phyloP scores from a whole-genome alignment of 495 filamentous ascomycete species.

The Trichoderma reesei region DNA sequence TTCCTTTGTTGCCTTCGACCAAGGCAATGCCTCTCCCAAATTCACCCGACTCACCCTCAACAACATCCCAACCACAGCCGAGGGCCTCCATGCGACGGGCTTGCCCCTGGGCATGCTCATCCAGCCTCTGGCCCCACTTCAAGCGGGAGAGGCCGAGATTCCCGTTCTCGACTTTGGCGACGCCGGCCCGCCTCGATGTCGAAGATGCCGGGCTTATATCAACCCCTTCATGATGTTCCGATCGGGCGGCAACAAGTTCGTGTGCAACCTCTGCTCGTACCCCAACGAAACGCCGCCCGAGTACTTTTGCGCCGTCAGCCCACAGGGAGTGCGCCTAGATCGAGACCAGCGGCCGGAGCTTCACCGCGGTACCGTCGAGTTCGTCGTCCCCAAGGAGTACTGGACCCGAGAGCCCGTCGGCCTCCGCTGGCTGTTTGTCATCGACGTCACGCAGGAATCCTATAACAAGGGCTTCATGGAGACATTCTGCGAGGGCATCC shows the following conservation, averaged over 20 bases:
- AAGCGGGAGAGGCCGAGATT: conserved; percentile 77
- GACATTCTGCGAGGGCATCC: conserved; percentile 82
- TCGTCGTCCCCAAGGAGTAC: conserved; percentile 94
- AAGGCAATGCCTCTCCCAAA: conserved; percentile 94
- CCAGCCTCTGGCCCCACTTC: conserved; percentile 77
- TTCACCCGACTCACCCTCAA: conserved; percentile 85
- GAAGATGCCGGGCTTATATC: conserved; percentile 91
- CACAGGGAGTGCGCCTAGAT: conserved; percentile 78
- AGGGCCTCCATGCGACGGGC: conserved; percentile 66
- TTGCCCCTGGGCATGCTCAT: conserved; percentile 82
- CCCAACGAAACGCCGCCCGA: conserved; percentile 88
- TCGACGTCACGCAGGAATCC: conserved; percentile 87
- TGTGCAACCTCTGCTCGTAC: conserved; percentile 97
- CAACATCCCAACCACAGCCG: conserved; percentile 75
- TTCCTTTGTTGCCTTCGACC: conserved; percentile 85
- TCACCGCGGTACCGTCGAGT: conserved; percentile 86
- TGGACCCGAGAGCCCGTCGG: conserved; percentile 93
- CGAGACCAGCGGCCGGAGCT: conserved; percentile 84
- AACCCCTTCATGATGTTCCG: conserved; percentile 98
- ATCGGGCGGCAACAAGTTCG: conserved; percentile 88
- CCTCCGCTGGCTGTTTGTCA: conserved; percentile 78
- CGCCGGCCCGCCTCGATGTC: conserved; percentile 79
- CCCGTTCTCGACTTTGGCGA: conserved; percentile 96
- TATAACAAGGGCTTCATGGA: conserved; percentile 83
- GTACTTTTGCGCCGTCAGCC: conserved; percentile 87